Base-by-base conservation (phyloP, 2,329 filamentous ascomycete species). In the Phyllosticta ampelicida region DNA sequence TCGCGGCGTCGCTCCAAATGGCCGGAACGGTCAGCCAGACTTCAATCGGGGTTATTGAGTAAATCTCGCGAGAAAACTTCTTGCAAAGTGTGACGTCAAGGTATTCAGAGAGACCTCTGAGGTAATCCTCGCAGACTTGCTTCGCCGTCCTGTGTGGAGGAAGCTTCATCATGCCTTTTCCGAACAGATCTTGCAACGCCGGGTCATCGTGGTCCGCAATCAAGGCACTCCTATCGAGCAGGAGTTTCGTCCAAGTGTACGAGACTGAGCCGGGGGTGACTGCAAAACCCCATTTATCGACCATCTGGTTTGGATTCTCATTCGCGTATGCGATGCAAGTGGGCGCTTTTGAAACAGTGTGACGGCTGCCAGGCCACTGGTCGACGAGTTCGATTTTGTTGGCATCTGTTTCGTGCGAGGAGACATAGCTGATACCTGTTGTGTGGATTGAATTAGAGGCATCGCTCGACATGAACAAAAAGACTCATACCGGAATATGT, bases 1-100 rank as follows among this genome's bases (percentile, higher is more conserved):
- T 92, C n/a, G 88, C 89, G 0, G 86, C 82, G 68, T 94, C 89
- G 21, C 84, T 89, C 89, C 89, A 94, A 8, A 92, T 87, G 8
- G 89, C 89, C 8, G 89, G 89, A 55, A 87, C 89, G 0, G 88
- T 92, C 58, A 94, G 77, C 53, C 92, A 86, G 65, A 89, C 91
- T 61, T 91, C 84, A 48, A 90, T 84, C 65, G 84, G 84, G 5
- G 87, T 90, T 8, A 81, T 83, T 6, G n/a, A 18, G n/a, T 53
- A 48, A 1, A 62, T 26, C 9, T 56, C 56, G 0, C 13, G 18
- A 4, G 28, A 54, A 26, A 54, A 58, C 4, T 36, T 48, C 21
- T 56, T 61, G 50, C 16, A 48, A 2, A 62, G 50, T 1, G n/a
- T 11, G 2, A 5, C 16, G 1, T 51, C 50, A 11, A 58, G 51